Conservation (phyloP, 352 stramenopile species). For the Elongisporangium anandrum region DNA sequence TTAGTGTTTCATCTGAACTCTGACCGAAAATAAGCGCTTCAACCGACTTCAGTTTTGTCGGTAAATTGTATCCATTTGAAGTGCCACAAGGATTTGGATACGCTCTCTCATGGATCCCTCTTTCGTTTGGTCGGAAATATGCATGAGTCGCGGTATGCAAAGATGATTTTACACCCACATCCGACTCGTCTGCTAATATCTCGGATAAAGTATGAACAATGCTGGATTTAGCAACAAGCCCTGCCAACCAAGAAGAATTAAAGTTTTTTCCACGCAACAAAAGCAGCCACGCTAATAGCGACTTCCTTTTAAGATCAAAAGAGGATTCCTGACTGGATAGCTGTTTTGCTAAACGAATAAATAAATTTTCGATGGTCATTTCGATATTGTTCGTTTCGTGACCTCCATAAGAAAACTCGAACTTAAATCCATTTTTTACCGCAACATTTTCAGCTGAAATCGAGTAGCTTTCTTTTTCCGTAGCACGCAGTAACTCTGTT, state of each 20-base stretch:
- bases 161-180: conserved; percentile 11
- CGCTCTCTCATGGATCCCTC: background rate
- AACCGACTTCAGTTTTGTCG: conserved; percentile 13
- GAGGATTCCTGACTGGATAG: conserved; percentile 32
- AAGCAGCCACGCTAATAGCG: conserved; percentile 30
- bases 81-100: background rate
- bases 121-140: too few relatives aligned
- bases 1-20: conserved; percentile 16
- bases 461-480: background rate
- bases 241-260: background rate
- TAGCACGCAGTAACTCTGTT: conserved; percentile 14
- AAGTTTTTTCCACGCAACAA: background rate
- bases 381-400: background rate
- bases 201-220: conserved; percentile 20
- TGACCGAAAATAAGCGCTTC: conserved; percentile 18
- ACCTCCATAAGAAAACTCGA: background rate
- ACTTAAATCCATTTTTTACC: background rate
- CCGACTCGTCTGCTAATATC: conserved; percentile 20
- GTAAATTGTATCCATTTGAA: background rate
- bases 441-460: background rate
- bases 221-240: conserved; percentile 22
- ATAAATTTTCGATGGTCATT: conserved; percentile 50
- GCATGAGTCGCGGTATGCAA: background rate
- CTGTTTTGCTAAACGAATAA: conserved; percentile 35
- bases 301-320: conserved; percentile 34